phyloP scores from a whole-genome alignment of 1,139 yeast genomes.

The Debaryomyces sp. region DNA sequence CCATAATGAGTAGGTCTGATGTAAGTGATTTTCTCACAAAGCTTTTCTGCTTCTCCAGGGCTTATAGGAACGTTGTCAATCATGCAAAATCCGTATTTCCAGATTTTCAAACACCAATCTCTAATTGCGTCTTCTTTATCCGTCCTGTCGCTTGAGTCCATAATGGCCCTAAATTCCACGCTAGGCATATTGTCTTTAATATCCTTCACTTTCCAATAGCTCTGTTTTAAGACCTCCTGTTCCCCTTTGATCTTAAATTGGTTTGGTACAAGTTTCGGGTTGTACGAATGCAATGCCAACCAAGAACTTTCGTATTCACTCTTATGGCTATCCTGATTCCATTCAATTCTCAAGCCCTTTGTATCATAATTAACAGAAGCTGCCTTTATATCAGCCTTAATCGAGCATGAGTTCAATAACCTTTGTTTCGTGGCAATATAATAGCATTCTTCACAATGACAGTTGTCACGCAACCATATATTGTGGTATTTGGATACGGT shows the following conservation, averaged over 20 bases:
- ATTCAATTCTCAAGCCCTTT: slow-evolving; percentile 30
- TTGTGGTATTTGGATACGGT: slow-evolving; percentile 39
- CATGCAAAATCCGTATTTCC: slow-evolving; percentile 64
- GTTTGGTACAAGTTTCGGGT: slow-evolving; percentile 47
- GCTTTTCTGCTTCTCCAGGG: slow-evolving; percentile 62
- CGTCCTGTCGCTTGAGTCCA: slow-evolving; percentile 35
- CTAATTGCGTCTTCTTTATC: slow-evolving; percentile 49
- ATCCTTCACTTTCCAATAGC: slow-evolving; percentile 53
- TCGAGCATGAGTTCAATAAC: slow-evolving; percentile 58
- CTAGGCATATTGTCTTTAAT: slow-evolving; percentile 50
- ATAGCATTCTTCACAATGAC: slow-evolving; percentile 65
- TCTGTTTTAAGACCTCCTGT: slow-evolving; percentile 29
- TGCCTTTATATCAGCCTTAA: slow-evolving; percentile 52
- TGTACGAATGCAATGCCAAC: slow-evolving; percentile 62
- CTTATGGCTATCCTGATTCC: slow-evolving; percentile 55
- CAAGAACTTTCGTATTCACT: slow-evolving; percentile 52
- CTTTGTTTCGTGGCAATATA: slow-evolving; percentile 67
- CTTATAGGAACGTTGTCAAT: slow-evolving; percentile 64
- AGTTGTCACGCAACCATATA: slow-evolving; percentile 73
- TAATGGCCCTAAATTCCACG: slow-evolving; percentile 53
- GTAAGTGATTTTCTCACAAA: slow-evolving; percentile 63
- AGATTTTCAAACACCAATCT: slow-evolving; percentile 63
- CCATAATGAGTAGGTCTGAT: slow-evolving; percentile 78
- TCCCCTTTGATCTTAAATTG: slow-evolving; percentile 31
- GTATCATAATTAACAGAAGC: slow-evolving; percentile 16